Evolutionary conservation across 371 early-diverging fungal genomes (phyloP).

Genomic region (Mucor mucedo): DNA sequence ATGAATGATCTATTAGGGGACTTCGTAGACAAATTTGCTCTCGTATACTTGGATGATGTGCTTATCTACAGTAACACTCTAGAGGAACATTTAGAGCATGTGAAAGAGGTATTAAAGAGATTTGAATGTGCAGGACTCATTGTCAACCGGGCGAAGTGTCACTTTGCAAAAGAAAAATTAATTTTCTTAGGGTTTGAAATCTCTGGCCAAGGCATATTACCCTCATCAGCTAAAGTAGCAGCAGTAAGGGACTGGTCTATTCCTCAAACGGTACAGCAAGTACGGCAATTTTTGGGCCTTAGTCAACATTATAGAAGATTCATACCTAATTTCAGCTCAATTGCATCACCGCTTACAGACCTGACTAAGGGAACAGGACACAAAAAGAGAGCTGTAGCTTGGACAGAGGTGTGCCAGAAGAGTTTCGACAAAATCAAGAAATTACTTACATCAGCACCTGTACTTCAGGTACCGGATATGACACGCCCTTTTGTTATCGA

Average conservation of each 20-base stretch:
- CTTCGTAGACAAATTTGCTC: slow-evolving; percentile 35
- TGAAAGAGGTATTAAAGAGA: slow-evolving; percentile 34
- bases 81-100: slow-evolving; percentile 52
- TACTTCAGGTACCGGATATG: background rate
- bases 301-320: slow-evolving; percentile 41
- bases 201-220: slow-evolving; percentile 29
- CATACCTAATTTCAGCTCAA: slow-evolving; percentile 30
- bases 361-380: slow-evolving; percentile 36
- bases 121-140: slow-evolving; percentile 41
- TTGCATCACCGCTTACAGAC: slow-evolving; percentile 46
- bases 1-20: slow-evolving; percentile 31
- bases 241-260: slow-evolving; percentile 39
- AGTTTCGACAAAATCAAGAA: slow-evolving; percentile 12
- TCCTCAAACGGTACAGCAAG: slow-evolving; percentile 41
- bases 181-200: slow-evolving; percentile 52
- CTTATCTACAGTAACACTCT: slow-evolving; percentile 52
- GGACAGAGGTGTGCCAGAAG: slow-evolving; percentile 19
- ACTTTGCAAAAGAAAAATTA: slow-evolving; percentile 38
- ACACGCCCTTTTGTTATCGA: background rate
- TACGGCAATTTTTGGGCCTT: slow-evolving; percentile 43
- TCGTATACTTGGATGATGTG: slow-evolving; percentile 66
- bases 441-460: background rate
- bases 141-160: slow-evolving; percentile 57
- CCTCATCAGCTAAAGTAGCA: slow-evolving; percentile 34
- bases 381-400: slow-evolving; percentile 24